phyloP scores from a whole-genome alignment of 352 stramenopile species.

The Globisporangium nagaii region DNA sequence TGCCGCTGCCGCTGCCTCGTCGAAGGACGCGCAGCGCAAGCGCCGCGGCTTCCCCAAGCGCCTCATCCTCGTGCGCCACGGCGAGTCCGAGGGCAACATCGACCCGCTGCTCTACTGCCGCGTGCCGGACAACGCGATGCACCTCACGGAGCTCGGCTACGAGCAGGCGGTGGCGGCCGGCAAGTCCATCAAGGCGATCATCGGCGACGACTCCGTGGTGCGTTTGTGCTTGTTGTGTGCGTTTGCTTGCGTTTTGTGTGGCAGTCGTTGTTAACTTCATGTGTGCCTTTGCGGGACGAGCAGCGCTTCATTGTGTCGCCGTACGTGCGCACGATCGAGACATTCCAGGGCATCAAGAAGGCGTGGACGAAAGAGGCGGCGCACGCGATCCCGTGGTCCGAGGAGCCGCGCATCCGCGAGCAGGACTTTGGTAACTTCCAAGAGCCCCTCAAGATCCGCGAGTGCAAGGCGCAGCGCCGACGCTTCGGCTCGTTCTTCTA shows the following conservation, averaged over 20 bases:
- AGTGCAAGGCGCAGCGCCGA: conserved; percentile 71
- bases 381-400: conserved; percentile 58
- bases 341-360: conserved; percentile 77
- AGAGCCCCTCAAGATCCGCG: conserved; percentile 70
- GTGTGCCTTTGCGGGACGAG: conserved; percentile 3
- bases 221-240: conserved; percentile 5
- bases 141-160: conserved; percentile 74
- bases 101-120: conserved; percentile 68
- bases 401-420: conserved; percentile 85
- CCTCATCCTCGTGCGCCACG: conserved; percentile 82
- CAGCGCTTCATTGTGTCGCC: conserved; percentile 84
- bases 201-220: conserved; percentile 73
- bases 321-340: conserved; percentile 84
- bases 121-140: conserved; percentile 81
- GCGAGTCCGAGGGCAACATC: conserved; percentile 83
- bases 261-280: neutral
- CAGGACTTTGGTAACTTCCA: conserved; percentile 91
- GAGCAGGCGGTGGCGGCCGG: conserved; percentile 66
- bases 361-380: conserved; percentile 46
- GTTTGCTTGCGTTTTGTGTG: neutral
- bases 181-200: conserved; percentile 66
- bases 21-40: conserved; percentile 22
- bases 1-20: conserved; percentile 4
- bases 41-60: conserved; percentile 48
- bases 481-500: conserved; percentile 88